Percentiles rank a stretch among this genome's conserved stretches.
These are phyloP conservation scores for Anastatica hierochuntica DNA, from an alignment of 345 rosid genomes.

Conservation along the genomic window DNA sequence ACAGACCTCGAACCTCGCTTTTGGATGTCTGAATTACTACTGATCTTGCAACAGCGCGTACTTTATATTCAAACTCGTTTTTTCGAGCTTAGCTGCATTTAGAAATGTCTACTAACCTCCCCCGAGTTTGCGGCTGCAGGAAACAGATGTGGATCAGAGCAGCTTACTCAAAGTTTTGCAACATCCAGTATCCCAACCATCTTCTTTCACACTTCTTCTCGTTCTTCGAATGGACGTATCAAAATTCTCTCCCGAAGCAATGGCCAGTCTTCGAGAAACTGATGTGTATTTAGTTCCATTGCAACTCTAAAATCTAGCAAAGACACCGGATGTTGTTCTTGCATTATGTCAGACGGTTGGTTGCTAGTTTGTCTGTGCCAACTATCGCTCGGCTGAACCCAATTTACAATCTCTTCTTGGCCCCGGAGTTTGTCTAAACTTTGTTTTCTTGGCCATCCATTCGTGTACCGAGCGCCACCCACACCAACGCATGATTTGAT, in stretches of 20 bases:
- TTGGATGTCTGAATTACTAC: conserved; percentile 31
- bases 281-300: conserved; percentile 86
- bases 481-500: conserved; percentile 58
- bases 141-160: conserved; percentile 20
- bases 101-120: conserved; percentile 30
- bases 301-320: conserved; percentile 88
- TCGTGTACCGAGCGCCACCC: conserved; percentile 46
- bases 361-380: conserved; percentile 39
- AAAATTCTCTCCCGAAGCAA: conserved; percentile 69
- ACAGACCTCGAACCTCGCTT: conserved; percentile 27
- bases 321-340: conserved; percentile 50
- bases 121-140: conserved; percentile 35
- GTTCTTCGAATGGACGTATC: conserved; percentile 47
- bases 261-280: conserved; percentile 95
- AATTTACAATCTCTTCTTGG: conserved; percentile 43
- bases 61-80: conserved; percentile 17
- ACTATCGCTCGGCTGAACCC: conserved; percentile 54
- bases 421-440: conserved; percentile 59
- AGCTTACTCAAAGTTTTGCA: too few species aligned
- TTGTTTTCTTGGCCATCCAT: too few species aligned
- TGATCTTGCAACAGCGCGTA: conserved; percentile 40
- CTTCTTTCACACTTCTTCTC: conserved; percentile 25
- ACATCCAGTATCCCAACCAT: conserved; percentile 9
- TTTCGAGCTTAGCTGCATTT: conserved; percentile 25
- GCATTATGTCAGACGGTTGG: conserved; percentile 34